Conservation (phyloP, 495 filamentous ascomycete species). For the Annulohypoxylon bovei region DNA sequence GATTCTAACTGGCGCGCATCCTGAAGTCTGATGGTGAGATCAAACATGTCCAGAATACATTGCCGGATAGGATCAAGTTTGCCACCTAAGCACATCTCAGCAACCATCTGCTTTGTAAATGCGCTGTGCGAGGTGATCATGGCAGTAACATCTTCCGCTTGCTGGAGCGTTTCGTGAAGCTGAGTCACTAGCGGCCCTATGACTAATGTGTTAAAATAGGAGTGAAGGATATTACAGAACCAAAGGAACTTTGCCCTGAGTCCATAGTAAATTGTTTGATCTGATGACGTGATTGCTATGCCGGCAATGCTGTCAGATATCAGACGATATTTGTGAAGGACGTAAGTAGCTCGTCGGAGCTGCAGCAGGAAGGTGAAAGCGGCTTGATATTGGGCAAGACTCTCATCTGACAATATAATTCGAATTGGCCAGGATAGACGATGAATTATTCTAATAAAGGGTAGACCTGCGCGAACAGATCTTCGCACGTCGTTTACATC, state of each 20-base stretch:
- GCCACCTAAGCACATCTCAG: slow-evolving; percentile 71
- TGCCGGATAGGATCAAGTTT: slow-evolving; percentile 72
- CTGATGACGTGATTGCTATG: slow-evolving; percentile 34
- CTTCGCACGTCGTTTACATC: slow-evolving; percentile 50
- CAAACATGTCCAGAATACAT: slow-evolving; percentile 71
- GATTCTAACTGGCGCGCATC: slow-evolving; percentile 55
- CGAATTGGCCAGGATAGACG: slow-evolving; percentile 85
- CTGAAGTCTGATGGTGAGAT: slow-evolving; percentile 62
- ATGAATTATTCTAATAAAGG: slow-evolving; percentile 67
- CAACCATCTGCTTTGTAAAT: slow-evolving; percentile 69
- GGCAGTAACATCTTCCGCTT: slow-evolving; percentile 78
- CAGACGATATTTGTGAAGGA: slow-evolving; percentile 68
- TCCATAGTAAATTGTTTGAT: slow-evolving; percentile 64
- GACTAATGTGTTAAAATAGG: slow-evolving; percentile 78
- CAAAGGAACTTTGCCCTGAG: slow-evolving; percentile 80
- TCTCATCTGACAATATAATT: slow-evolving; percentile 74
- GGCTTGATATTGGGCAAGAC: slow-evolving; percentile 71
- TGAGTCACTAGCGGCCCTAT: slow-evolving; percentile 64
- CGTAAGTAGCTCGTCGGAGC: slow-evolving; percentile 73
- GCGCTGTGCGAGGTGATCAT: slow-evolving; percentile 77
- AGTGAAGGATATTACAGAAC: slow-evolving; percentile 78
- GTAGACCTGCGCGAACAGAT: slow-evolving; percentile 61
- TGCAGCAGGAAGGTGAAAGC: slow-evolving; percentile 82
- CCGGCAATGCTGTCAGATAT: slow-evolving; percentile 43
- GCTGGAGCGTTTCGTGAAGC: slow-evolving; percentile 63